Base-by-base conservation (phyloP, 331 rosid genomes). In the Malus hybrid region DNA sequence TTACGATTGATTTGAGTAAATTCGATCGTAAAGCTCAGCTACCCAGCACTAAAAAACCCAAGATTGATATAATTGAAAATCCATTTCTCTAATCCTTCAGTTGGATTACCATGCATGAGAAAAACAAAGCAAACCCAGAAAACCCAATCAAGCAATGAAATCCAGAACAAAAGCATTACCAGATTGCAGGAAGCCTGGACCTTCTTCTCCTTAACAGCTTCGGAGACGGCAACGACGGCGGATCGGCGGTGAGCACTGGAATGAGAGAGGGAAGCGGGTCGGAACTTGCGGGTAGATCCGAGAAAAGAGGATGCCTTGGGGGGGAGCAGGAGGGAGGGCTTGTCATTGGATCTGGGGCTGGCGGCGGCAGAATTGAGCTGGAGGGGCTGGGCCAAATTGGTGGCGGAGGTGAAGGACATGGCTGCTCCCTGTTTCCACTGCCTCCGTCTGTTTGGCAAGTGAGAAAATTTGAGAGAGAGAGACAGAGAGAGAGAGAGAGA, bases 321-420 rank as follows among this genome's bases (percentile, higher is more conserved):
- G 77, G 82, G 48, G 6, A 77, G 75, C 10, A 86, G 69, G 32
- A 79, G 67, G 72, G 31, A 29, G 71, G 86, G 68, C 75, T 29
- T 74, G 67, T 90, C 92, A 83, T 81, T 87, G 92, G 99, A 88
- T 94, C 97, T 92, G 87, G 85, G 61, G 7, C 81, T 31, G 70
- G 85, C 22, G 78, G 87, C 72, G 66, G 86, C 19, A 71, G 85
- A 67, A 80, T 56, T 78, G 70, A 91, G 81, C 67, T 87, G 87
- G 67, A 85, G 85, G 75, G 93, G 89, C 11, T 85, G 93, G 16
- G 80, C 68, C 50, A 84, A 65, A 76, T 87, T 89, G 48, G 92
- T 65, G 56, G 90, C 88, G 42, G 90, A 52, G 9, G 57, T 79
- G 85, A 88, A 81, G 65, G 98, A 89, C 99, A 95, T 93, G 68